These are phyloP conservation scores for Juglanconis oblonga DNA, from an alignment of 2,329 filamentous ascomycete species.

Conservation along the genomic window DNA sequence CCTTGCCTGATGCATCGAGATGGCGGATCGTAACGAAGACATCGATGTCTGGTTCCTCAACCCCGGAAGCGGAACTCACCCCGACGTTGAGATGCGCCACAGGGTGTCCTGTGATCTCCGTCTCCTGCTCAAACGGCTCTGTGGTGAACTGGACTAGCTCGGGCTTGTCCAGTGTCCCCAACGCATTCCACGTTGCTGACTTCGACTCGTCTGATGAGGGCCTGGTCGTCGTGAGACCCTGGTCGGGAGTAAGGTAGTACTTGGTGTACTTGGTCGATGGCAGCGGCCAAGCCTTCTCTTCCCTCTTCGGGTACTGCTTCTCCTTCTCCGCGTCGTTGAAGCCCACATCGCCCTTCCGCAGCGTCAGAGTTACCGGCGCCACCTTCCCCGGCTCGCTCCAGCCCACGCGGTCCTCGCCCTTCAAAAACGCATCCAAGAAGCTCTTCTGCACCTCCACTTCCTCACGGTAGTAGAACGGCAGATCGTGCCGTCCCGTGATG, in stretches of 20 bases:
- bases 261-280: constrained; percentile 61
- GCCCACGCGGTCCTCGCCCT: constrained; percentile 60
- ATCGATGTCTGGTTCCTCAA: constrained; percentile 52
- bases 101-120: constrained; percentile 68
- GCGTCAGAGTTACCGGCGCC: constrained; percentile 56
- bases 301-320: constrained; percentile 49
- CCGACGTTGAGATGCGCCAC: constrained; percentile 61
- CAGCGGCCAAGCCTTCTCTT: constrained; percentile 65
- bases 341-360: constrained; percentile 65
- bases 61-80: constrained; percentile 51
- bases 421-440: constrained; percentile 70
- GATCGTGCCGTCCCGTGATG: constrained; percentile 67
- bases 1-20: constrained; percentile 49
- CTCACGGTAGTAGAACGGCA: constrained; percentile 70
- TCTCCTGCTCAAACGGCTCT: constrained; percentile 56
- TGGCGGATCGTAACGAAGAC: constrained; percentile 63
- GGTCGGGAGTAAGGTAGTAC: constrained; percentile 53
- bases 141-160: constrained; percentile 58
- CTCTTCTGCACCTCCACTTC: constrained; percentile 65
- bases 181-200: constrained; percentile 56
- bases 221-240: constrained; percentile 34
- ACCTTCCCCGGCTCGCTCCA: constrained; percentile 58
- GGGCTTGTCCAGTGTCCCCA: constrained; percentile 54
- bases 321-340: constrained; percentile 64
- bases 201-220: constrained; percentile 23